Evolutionary conservation across 192 early-diverging fungal species (phyloP), one percentile per base, ranked within the genome.

Genomic region (Podila epigama): DNA sequence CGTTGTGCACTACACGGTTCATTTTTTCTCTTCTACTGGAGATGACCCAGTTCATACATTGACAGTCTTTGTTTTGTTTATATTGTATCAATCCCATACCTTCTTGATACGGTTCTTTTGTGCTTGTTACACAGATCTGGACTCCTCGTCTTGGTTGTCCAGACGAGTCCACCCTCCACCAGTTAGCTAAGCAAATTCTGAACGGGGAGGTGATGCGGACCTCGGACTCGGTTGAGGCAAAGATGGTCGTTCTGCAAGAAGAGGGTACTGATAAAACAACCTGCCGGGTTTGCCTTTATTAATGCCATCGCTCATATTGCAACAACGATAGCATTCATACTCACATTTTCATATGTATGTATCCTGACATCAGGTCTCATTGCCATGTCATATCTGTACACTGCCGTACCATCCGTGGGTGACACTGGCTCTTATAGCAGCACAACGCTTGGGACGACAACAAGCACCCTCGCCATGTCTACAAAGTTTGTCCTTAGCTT

Each of bases 151-250:
- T 71, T 20, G 80, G 68, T 0, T 71, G 75, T 52, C 63, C 81
- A 1, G 73, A 82, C 44, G 75, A 82, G 28, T 61, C 72, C 12
- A 82, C 61, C 28, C 35, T 77, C 27, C 63, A 65, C 39, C 64
- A 68, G 20, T 75, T 84, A 51, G 82, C 81, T 12, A 80, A 83
- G 57, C 85, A 86, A 40, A 73, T 86, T 34, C 59, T 86, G 58
- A 86, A 83, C 44, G 85, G 85, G 3, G 85, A 86, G 39, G 83
- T 86, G 48, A 81, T 83, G 41, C 66, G 85, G 13, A 64, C 63
- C 16, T 61, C 68, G 1, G 63, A 77, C 8, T 60, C 65, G 8
- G 65, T 84, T 8, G 85, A 86, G 44, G 68, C 85, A 15, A 86
- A 86, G 60, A 82, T 83, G 68, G 65, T 86, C 1, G 72, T 86